Conservation (phyloP, 768 basidiomycete species). For the Chalciporus piperatus region DNA sequence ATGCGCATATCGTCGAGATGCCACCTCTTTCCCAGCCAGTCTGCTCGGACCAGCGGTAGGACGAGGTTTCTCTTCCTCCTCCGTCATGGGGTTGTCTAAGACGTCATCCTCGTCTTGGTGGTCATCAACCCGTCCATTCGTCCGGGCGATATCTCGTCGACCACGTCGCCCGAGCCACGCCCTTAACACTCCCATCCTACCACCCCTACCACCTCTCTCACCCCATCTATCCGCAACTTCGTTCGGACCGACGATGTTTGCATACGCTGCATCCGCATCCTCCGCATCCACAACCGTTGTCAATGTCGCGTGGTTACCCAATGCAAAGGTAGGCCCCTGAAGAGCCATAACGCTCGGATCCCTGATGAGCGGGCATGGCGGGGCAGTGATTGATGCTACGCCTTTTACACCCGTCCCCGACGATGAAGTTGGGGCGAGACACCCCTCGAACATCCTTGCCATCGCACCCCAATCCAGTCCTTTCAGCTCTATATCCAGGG, state of each 20-base stretch:
- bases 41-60: background rate
- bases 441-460: constrained; percentile 61
- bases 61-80: background rate
- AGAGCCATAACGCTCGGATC: constrained; percentile 8
- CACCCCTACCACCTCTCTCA: constrained; percentile 42
- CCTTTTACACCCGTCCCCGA: background rate
- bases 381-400: constrained; percentile 20
- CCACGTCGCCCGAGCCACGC: constrained; percentile 38
- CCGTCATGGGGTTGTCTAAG: background rate
- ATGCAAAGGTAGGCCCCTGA: constrained; percentile 21
- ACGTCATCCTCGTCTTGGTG: constrained; percentile 7
- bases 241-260: constrained; percentile 62
- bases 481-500: constrained; percentile 48
- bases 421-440: constrained; percentile 35
- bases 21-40: background rate
- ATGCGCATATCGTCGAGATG: constrained; percentile 12
- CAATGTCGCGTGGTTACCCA: background rate
- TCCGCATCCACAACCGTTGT: constrained; percentile 8
- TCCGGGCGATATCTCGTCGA: constrained; percentile 36
- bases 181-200: constrained; percentile 44
- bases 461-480: constrained; percentile 75
- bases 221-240: constrained; percentile 57
- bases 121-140: constrained; percentile 20
- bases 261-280: constrained; percentile 49
- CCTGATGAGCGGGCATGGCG: constrained; percentile 21